Base-by-base conservation (phyloP, 352 stramenopile species). In the Thraustochytrium sp. region DNA sequence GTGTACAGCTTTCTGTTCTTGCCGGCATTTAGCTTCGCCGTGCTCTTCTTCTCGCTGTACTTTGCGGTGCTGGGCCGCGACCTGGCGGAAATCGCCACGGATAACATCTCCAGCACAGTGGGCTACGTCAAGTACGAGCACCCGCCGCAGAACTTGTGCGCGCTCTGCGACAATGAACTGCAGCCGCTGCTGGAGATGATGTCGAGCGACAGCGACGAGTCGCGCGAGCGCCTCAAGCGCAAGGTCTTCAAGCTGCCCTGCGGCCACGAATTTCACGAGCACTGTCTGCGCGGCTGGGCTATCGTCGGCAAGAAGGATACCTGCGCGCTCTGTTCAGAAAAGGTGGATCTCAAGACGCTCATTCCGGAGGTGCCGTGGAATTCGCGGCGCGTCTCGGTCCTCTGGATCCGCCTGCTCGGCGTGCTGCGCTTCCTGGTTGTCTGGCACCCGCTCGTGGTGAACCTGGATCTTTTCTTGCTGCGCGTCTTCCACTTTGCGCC, bases 301-400 rank as follows among this genome's bases (percentile, higher is more conserved):
- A 84, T 84, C 18, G 55, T 84, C 23, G 75, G 75, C 9, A 84
- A 84, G 29, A 84, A 75, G 61, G 34, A 84, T n/a, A 84, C 37
- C 3, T 84, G 75, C 38, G 34, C 75, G 23, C 34, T 83, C 42
- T 84, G 75, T 36, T 62, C 37, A 3, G 75, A 84, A 29, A 84
- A 84, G 18, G 75, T 84, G 11, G 55, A 84, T 29, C 44, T 84
- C 61, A 75, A 84, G 31, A 9, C 34, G 21, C 42, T 84, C 13
- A 59, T 84, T 13, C 75, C 75, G 8, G 75, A 84, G 29, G 16
- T 31, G 16, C 54, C 75, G n/a, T 84, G 75, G 75, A 84, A 83
- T 38, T 84, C 75, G 9, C 53, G 40, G 18, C 34, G 61, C 34
- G 26, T 84, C 18, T 68, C 29, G 3, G 37, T 84, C 21, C 36